Evolutionary conservation across 495 filamentous ascomycete species (phyloP).

Genomic region (Lasiosphaeria miniovina): DNA sequence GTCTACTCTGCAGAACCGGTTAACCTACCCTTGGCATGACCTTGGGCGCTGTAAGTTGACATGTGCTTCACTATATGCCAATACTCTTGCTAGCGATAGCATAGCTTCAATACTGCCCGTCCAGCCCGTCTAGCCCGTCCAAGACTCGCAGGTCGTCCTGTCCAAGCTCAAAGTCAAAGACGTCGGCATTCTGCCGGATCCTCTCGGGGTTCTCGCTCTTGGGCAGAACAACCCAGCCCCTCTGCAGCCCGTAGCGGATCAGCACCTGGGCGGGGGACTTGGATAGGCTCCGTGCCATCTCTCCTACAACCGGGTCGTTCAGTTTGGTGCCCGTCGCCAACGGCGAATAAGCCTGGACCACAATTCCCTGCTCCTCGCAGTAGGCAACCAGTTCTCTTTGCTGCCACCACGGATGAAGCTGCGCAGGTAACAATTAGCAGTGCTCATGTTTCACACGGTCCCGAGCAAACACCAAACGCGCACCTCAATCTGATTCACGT

Average conservation of each 20-base stretch:
- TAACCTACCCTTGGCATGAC: too few relatives aligned
- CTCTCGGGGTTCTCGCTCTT: constrained; percentile 66
- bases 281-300: constrained; percentile 61
- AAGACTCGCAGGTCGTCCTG: constrained; percentile 53
- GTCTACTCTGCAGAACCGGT: too few relatives aligned
- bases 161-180: constrained; percentile 77
- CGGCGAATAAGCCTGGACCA: constrained; percentile 77
- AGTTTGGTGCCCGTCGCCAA: constrained; percentile 62
- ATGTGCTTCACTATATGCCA: too few relatives aligned
- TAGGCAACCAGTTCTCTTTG: constrained; percentile 74
- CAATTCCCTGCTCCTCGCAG: constrained; percentile 61
- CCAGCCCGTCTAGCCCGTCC: constrained; percentile 25
- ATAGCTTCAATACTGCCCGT: not conserved
- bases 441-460: constrained; percentile 30
- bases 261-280: constrained; percentile 74
- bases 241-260: constrained; percentile 81
- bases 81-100: too few relatives aligned
- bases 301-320: constrained; percentile 59
- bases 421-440: constrained; percentile 23
- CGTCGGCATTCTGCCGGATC: constrained; percentile 68
- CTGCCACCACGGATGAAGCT: constrained; percentile 81
- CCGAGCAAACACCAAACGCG: constrained; percentile 46
- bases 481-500: constrained; percentile 72
- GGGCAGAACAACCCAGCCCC: constrained; percentile 66
- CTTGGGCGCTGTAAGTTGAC: too few relatives aligned